These are phyloP conservation scores for Aquilaria yunnanensis DNA, from an alignment of 345 rosid genomes.

Conservation along the genomic window DNA sequence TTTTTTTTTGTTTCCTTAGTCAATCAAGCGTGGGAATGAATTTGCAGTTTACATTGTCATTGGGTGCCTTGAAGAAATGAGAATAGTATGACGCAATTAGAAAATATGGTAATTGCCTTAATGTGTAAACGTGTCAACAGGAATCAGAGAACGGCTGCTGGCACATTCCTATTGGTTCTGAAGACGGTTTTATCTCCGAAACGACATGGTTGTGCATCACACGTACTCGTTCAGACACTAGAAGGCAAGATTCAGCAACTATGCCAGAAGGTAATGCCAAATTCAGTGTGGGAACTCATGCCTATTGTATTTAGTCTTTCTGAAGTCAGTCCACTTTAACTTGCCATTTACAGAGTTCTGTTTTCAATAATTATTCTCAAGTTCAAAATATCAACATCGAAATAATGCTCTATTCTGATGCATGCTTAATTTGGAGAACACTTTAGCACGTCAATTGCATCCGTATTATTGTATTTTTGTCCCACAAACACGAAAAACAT, in stretches of 20 bases:
- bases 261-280: constrained; percentile 33
- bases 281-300: not conserved
- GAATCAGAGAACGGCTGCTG: constrained; percentile 67
- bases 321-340: not conserved
- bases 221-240: constrained; percentile 19
- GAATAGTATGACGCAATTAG: not conserved
- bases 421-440: not conserved
- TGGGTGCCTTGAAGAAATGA: not conserved
- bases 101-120: not conserved
- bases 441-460: not conserved
- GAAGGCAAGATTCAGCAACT: constrained; percentile 13
- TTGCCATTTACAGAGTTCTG: not conserved
- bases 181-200: constrained; percentile 31
- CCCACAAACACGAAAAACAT: no score
- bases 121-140: constrained; percentile 24
- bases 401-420: not conserved
- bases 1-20: not conserved
- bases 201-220: constrained; percentile 53
- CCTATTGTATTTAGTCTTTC: not conserved
- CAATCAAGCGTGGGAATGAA: not conserved
- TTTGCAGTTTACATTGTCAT: not conserved
- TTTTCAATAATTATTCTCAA: not conserved
- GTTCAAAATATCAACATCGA: not conserved
- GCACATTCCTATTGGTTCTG: constrained; percentile 56
- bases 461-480: not conserved